Base-by-base conservation (phyloP, 2,329 filamentous ascomycete genomes). In the Neurospora sp. region DNA sequence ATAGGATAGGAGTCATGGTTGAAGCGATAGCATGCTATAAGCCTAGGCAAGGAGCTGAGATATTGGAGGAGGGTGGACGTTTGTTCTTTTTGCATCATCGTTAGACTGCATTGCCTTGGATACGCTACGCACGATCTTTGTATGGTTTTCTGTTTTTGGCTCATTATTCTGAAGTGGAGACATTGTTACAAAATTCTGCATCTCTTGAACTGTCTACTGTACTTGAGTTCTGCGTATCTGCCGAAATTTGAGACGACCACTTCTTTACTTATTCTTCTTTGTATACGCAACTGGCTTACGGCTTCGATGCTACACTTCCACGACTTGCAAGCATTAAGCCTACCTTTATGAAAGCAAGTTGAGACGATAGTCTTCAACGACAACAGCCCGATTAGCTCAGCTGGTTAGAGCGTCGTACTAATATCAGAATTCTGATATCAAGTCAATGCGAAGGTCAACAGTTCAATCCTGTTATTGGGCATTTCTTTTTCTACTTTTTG, bases 71-170 rank as follows among this genome's bases (percentile, higher is more conserved):
- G 8, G 13, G 52, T 62, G 52, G 52, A 33, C 3, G 28, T 62
- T 10, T 62, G 15, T 62, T 62, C 17, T 8, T 62, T 17, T 62
- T 33, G 52, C 52, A 62, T 62, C 28, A 62, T 62, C 28, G 52
- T 62, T 62, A 62, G 52, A 62, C 52, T 62, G 52, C 52, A 62
- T 62, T 62, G 52, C 52, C 52, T 62, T 62, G 52, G 52, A 36
- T 36, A 62, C 52, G 15, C 52, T 62, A 33, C 15, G 15, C 52
- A 36, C 52, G 28, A 62, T 62, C 19, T 36, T 33, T 62, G 23
- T n/a, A n/a, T 62, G 15, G 15, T 33, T 36, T 62, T 62, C 13
- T 17, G 4, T 62, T 62, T 1, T 62, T 33, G 52, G 28, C 3
- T 62, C 28, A 36, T 17, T 8, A 10, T 15, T 28, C 6, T 58